Evolutionary conservation across 75 land plant species (phyloP).

Genomic region (Picea glauca): DNA sequence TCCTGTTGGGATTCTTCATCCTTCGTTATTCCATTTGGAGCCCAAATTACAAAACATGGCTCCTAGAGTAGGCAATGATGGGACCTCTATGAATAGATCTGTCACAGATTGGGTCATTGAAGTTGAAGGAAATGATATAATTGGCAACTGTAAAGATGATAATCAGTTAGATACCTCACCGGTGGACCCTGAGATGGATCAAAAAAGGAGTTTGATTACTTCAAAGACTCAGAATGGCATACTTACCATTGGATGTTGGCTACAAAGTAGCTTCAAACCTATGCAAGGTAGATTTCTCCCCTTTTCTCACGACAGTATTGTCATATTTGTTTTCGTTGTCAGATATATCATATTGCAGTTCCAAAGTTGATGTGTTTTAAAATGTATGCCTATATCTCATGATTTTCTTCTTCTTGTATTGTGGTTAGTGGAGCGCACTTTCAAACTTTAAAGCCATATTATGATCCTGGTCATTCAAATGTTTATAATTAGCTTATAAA

Average conservation of each 20-base stretch:
- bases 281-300: constrained; percentile 21
- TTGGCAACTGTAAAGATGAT: not conserved
- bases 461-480: not conserved
- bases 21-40: constrained; percentile 71
- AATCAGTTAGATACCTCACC: not conserved
- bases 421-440: not conserved
- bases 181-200: not conserved
- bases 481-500: not conserved
- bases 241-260: constrained; percentile 53
- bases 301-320: not conserved
- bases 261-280: constrained; percentile 20
- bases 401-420: not conserved
- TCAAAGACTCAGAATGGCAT: constrained; percentile 26
- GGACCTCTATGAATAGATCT: not conserved
- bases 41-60: constrained; percentile 20
- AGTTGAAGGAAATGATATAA: constrained; percentile 35
- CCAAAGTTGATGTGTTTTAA: not conserved
- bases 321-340: not conserved
- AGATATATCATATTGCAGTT: not conserved
- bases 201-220: constrained; percentile 14
- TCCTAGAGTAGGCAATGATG: not conserved
- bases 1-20: constrained; percentile 93
- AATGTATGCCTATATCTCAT: not conserved
- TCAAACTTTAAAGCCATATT: not conserved
- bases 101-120: constrained; percentile 16